Conservation (phyloP, 768 basidiomycete genomes). For the Russula brevipes region DNA sequence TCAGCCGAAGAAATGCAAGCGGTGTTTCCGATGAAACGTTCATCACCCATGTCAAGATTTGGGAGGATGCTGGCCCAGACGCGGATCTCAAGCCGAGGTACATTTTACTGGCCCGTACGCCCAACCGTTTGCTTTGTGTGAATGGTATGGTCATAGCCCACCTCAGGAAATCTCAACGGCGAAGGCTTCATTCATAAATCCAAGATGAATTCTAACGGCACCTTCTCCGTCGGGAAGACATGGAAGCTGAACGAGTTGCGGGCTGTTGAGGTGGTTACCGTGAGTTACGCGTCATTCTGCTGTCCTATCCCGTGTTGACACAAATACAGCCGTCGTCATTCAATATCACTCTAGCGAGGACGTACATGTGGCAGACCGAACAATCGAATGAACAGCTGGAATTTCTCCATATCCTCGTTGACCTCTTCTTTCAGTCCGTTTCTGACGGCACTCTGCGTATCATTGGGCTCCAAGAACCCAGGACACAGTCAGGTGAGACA, state of each 20-base stretch:
- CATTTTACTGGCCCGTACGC: conserved; percentile 85
- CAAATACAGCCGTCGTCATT: conserved; percentile 52
- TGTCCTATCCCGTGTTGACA: not conserved
- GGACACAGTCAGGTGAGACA: conserved; percentile 34
- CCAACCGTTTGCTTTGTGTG: conserved; percentile 2
- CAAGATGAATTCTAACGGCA: conserved; percentile 88
- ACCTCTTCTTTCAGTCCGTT: conserved; percentile 51
- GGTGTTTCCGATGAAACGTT: conserved; percentile 72
- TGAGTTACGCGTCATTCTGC: conserved; percentile 2
- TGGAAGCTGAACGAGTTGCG: conserved; percentile 85
- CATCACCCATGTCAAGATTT: conserved; percentile 86
- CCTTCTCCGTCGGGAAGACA: conserved; percentile 96
- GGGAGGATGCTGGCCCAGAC: conserved; percentile 75
- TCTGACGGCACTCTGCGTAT: conserved; percentile 47
- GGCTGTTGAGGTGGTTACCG: conserved; percentile 60
- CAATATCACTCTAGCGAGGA: conserved; percentile 80
- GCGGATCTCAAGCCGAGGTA: conserved; percentile 81
- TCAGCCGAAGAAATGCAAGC: conserved; percentile 62
- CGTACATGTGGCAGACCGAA: conserved; percentile 89
- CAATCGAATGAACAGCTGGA: conserved; percentile 59
- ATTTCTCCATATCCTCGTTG: conserved; percentile 65
- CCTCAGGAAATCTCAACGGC: conserved; percentile 55
- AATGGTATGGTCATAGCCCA: conserved; percentile 8
- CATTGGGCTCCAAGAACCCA: conserved; percentile 50
- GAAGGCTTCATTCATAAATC: conserved; percentile 88